Percentiles rank a stretch among this genome's conserved stretches.
phyloP scores from a whole-genome alignment of 2,329 filamentous ascomycete species.

The Colletotrichum kahawae region DNA sequence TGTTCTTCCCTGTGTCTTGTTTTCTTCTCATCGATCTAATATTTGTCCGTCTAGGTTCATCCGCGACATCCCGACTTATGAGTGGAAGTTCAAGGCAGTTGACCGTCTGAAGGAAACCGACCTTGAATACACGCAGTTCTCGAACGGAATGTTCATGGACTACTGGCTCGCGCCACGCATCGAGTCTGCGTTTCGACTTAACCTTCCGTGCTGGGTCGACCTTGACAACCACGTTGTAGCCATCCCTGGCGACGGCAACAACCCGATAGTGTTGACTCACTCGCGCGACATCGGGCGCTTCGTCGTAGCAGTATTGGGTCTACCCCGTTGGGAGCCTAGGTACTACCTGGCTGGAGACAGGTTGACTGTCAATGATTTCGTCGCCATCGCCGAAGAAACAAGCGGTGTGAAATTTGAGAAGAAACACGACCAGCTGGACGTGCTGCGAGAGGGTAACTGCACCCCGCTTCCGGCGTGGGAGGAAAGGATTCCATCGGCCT shows the following conservation, averaged over 20 bases:
- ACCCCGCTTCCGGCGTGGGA: neutral
- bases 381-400: accelerated
- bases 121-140: neutral
- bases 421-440: neutral
- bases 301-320: neutral
- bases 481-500: neutral
- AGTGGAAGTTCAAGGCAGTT: neutral
- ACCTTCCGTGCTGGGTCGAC: neutral
- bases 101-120: neutral
- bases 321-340: neutral
- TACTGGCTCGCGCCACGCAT: neutral
- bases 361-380: neutral
- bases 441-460: neutral
- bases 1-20: neutral
- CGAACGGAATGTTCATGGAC: neutral
- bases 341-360: neutral
- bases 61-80: neutral
- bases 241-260: neutral
- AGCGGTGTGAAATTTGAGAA: neutral
- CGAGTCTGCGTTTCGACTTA: neutral
- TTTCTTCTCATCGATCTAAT: neutral
- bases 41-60: neutral
- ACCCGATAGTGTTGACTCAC: neutral
- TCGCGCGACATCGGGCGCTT: neutral
- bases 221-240: neutral